Evolutionary conservation across 805 yeast species (phyloP).

Genomic region (Yamadazyma olivae): DNA sequence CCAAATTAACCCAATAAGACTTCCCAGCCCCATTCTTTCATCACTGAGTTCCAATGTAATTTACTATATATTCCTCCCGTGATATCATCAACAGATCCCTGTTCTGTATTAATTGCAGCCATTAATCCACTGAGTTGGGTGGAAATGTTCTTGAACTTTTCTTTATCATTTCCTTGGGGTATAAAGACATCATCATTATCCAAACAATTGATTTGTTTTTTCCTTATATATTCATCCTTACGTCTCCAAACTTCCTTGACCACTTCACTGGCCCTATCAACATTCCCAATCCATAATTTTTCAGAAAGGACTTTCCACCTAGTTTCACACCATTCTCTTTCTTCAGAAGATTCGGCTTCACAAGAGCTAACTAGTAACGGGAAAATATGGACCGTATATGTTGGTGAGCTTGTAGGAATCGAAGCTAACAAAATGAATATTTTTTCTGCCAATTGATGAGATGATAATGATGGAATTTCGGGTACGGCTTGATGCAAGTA

Average conservation of each 20-base stretch:
- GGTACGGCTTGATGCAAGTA: constrained; percentile 72
- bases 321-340: constrained; percentile 57
- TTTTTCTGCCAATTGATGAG: constrained; percentile 57
- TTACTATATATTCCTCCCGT: constrained; percentile 43
- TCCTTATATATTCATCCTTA: constrained; percentile 42
- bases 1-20: constrained; percentile 47
- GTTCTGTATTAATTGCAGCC: constrained; percentile 34
- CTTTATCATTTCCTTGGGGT: constrained; percentile 15
- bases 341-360: constrained; percentile 57
- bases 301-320: constrained; percentile 55
- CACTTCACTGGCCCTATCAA: constrained; percentile 63
- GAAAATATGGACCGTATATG: constrained; percentile 59
- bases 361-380: constrained; percentile 66
- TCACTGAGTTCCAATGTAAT: constrained; percentile 66
- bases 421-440: constrained; percentile 59
- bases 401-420: constrained; percentile 56
- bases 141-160: constrained; percentile 23
- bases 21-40: constrained; percentile 80
- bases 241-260: constrained; percentile 72
- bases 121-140: constrained; percentile 38
- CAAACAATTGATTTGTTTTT: constrained; percentile 16
- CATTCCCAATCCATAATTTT: constrained; percentile 63
- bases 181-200: constrained; percentile 13
- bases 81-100: constrained; percentile 28
- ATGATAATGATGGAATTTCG: constrained; percentile 54